Evolutionary conservation across 2,329 filamentous ascomycete genomes (phyloP).

Genomic region (Xylaria arbuscula): DNA sequence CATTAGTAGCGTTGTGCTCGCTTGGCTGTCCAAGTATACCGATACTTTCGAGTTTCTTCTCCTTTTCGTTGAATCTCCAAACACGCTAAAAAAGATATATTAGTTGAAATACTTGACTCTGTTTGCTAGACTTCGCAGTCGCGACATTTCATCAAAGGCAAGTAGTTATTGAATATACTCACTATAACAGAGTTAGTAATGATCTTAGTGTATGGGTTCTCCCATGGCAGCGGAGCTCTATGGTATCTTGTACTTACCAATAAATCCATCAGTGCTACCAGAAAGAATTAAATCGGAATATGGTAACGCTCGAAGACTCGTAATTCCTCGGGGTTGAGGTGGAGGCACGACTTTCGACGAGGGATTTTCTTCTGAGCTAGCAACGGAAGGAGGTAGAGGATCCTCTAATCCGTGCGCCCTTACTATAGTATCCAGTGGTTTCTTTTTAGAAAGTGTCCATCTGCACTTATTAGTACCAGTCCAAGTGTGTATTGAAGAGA

Average conservation of each 20-base stretch:
- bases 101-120: neutral
- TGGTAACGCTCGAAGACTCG: constrained; percentile 84
- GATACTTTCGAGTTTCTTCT: constrained; percentile 77
- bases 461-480: constrained; percentile 54
- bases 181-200: constrained; percentile 29
- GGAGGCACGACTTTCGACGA: constrained; percentile 67
- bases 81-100: constrained; percentile 60
- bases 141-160: neutral
- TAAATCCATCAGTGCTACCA: constrained; percentile 92
- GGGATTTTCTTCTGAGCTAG: constrained; percentile 77
- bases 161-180: constrained; percentile 19
- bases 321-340: constrained; percentile 86
- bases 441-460: constrained; percentile 75
- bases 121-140: neutral
- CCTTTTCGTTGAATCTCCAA: constrained; percentile 88
- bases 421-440: constrained; percentile 82
- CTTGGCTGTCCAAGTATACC: constrained; percentile 69
- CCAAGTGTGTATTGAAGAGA: neutral
- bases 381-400: constrained; percentile 72
- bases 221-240: neutral
- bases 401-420: constrained; percentile 88
- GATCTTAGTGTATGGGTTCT: neutral
- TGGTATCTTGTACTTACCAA: constrained; percentile 53
- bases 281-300: constrained; percentile 91
- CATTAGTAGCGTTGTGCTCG: constrained; percentile 16